These are phyloP conservation scores for Phyllosticta paracitricarpa DNA, from an alignment of 2,329 filamentous ascomycete species.

Conservation along the genomic window DNA sequence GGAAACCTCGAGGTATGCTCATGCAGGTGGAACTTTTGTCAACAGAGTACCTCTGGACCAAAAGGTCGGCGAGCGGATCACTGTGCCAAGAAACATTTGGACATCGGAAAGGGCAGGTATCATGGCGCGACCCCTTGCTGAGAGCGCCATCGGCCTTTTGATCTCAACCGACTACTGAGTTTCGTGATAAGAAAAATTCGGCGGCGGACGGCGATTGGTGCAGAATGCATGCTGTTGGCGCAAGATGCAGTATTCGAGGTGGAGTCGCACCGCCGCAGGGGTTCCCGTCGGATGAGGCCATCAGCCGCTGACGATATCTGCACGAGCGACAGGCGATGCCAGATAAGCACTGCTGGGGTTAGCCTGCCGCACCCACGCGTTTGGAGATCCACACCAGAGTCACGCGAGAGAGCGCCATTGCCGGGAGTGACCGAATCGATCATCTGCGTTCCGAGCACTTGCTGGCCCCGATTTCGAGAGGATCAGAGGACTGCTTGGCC, in stretches of 20 bases:
- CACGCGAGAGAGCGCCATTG: conserved; percentile 2
- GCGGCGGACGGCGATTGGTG: not conserved
- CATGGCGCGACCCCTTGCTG: not conserved
- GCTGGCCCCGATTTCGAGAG: not conserved
- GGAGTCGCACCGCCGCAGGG: not conserved
- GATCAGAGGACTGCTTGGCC: not conserved
- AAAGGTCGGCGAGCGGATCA: not conserved
- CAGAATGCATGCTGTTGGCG: not conserved
- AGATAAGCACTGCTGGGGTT: conserved; percentile 6
- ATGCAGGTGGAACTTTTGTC: conserved; percentile 1
- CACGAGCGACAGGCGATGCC: not conserved
- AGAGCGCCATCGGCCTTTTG: not conserved
- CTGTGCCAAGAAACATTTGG: not conserved
- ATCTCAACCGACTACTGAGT: not conserved
- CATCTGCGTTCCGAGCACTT: not conserved
- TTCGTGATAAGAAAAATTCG: not conserved
- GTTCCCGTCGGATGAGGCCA: not conserved
- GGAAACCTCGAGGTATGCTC: not conserved
- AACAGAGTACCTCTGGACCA: not conserved
- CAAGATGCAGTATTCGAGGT: not conserved
- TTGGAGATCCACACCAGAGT: not conserved
- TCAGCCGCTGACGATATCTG: conserved; percentile 6
- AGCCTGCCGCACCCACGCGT: not conserved
- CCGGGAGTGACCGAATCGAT: not conserved
- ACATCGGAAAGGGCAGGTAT: conserved; percentile 8